A percentile compares a stretch with the other conserved stretches of the same genome.
Evolutionary conservation across 1,284 basidiomycete species (phyloP).

Genomic region (Trichosporon faecale): DNA sequence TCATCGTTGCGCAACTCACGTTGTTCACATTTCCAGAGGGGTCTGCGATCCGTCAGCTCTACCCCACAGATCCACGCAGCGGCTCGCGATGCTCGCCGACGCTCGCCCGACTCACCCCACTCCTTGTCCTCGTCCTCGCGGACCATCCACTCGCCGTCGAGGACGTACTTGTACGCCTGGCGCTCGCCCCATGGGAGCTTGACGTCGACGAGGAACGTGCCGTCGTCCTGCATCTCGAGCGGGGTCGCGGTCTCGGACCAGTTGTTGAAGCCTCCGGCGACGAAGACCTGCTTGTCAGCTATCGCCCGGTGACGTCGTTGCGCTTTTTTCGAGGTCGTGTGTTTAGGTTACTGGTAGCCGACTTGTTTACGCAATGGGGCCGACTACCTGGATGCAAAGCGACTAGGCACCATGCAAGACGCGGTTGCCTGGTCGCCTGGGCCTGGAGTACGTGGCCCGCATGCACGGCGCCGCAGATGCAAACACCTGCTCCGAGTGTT

Average conservation of each 20-base stretch:
- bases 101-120: slow-evolving; percentile 42
- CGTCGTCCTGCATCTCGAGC: slow-evolving; percentile 42
- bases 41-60: slow-evolving; percentile 28
- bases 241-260: slow-evolving; percentile 48
- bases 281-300: slow-evolving; percentile 36
- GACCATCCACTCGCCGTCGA: slow-evolving; percentile 53
- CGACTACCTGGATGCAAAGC: background rate
- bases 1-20: slow-evolving; percentile 23
- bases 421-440: background rate
- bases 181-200: slow-evolving; percentile 49
- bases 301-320: background rate
- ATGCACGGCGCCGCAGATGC: background rate
- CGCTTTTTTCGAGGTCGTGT: background rate
- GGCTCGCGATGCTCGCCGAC: background rate
- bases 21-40: slow-evolving; percentile 54
- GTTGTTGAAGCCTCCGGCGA: slow-evolving; percentile 51
- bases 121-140: slow-evolving; percentile 53
- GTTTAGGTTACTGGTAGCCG: background rate
- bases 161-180: slow-evolving; percentile 53
- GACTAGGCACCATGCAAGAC: slow-evolving; percentile 1
- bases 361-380: background rate
- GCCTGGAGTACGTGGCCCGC: background rate
- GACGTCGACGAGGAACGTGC: slow-evolving; percentile 40
- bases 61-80: too few relatives aligned
- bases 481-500: background rate